These are phyloP conservation scores for Castanopsis chinensis DNA, from an alignment of 306 rosid genomes.

Conservation along the genomic window DNA sequence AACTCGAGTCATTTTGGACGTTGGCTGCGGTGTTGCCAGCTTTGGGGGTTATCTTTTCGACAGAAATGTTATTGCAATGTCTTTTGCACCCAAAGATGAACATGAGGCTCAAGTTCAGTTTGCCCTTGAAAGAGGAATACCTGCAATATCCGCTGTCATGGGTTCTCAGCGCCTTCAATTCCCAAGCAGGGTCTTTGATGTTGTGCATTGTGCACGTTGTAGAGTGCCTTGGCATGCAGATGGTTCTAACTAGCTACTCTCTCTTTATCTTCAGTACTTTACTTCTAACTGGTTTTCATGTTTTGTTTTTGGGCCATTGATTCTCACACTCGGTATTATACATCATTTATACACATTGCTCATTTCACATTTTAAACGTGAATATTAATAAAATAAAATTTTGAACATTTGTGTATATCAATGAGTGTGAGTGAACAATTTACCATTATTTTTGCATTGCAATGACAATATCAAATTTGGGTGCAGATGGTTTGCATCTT, in stretches of 20 bases:
- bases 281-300: neutral
- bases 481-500: conserved; percentile 72
- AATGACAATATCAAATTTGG: conserved; percentile 7
- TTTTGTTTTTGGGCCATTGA: neutral
- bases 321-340: too few species aligned
- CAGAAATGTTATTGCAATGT: conserved; percentile 79
- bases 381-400: too few species aligned
- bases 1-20: conserved; percentile 77
- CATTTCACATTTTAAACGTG: too few species aligned
- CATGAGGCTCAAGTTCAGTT: conserved; percentile 96
- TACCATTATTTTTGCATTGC: neutral
- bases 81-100: conserved; percentile 96
- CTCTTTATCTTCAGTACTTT: neutral
- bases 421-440: neutral
- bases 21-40: conserved; percentile 96
- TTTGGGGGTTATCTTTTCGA: conserved; percentile 88
- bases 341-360: too few species aligned
- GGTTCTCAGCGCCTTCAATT: conserved; percentile 88
- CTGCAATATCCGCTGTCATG: conserved; percentile 95
- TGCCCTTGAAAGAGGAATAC: conserved; percentile 92
- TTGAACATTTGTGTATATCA: too few species aligned
- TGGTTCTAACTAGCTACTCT: conserved; percentile 36
- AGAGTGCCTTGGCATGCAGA: conserved; percentile 92
- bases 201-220: conserved; percentile 81
- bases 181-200: conserved; percentile 73